phyloP scores from a whole-genome alignment of 2,329 filamentous ascomycete species.

The Fusarium xyrophilum region DNA sequence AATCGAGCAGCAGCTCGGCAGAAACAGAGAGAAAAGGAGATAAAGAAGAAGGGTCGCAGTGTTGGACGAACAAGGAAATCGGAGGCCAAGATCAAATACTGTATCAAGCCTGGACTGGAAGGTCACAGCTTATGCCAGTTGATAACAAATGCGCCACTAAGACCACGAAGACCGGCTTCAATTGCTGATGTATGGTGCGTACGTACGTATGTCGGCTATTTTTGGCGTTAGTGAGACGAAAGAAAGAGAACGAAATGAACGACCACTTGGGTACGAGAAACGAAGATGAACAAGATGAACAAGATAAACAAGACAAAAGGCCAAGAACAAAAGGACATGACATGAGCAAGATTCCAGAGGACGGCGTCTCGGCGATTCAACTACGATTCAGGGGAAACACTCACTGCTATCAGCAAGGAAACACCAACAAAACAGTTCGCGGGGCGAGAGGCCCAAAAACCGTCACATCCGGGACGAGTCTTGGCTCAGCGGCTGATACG shows the following conservation, averaged over 20 bases:
- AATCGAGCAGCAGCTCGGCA: slow-evolving; percentile 23
- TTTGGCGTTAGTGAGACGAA: slow-evolving; percentile 18
- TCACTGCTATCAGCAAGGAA: slow-evolving; percentile 20
- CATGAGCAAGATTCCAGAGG: slow-evolving; percentile 21
- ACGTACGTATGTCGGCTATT: slow-evolving; percentile 13
- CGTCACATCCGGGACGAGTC: slow-evolving; percentile 25
- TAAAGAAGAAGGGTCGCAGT: neutral
- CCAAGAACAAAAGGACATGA: slow-evolving; percentile 21
- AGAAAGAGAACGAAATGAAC: slow-evolving; percentile 24
- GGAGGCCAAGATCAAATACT: neutral
- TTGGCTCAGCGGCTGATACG: slow-evolving; percentile 32
- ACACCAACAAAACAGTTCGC: slow-evolving; percentile 13
- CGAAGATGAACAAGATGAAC: neutral
- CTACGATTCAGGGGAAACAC: slow-evolving; percentile 29
- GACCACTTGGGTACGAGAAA: slow-evolving; percentile 29
- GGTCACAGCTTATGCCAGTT: slow-evolving; percentile 25
- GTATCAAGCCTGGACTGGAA: slow-evolving; percentile 10
- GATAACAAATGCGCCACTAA: slow-evolving; percentile 28
- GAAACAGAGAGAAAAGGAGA: slow-evolving; percentile 14
- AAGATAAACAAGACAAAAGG: slow-evolving; percentile 18
- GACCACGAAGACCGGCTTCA: slow-evolving; percentile 38
- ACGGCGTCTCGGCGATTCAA: slow-evolving; percentile 31
- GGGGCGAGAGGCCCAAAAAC: slow-evolving; percentile 2
- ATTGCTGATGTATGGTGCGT: slow-evolving; percentile 12
- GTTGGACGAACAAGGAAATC: slow-evolving; percentile 12